These are phyloP conservation scores for Spongospora subterranea DNA, from an alignment of 208 protist species.

Conservation along the genomic window DNA sequence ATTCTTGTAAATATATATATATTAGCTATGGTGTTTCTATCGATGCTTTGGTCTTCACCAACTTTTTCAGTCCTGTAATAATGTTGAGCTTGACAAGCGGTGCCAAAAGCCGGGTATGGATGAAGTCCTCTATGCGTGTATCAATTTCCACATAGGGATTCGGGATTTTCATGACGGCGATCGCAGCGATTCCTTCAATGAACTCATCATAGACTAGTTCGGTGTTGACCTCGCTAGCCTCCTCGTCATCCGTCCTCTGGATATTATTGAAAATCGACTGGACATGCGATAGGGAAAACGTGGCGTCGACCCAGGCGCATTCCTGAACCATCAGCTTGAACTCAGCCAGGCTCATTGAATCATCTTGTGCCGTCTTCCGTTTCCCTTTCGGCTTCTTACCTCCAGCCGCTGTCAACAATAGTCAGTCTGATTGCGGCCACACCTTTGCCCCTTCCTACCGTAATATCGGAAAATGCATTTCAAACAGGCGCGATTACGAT, in stretches of 20 bases:
- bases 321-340: conserved; percentile 45
- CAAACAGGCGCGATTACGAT: conserved; percentile 44
- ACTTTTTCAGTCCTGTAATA: conserved; percentile 38
- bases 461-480: conserved; percentile 51
- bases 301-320: conserved; percentile 51
- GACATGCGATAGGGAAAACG: conserved; percentile 48
- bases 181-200: conserved; percentile 19
- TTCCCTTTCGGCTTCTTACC: conserved; percentile 46
- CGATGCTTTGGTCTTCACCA: conserved; percentile 13
- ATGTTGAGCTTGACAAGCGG: conserved; percentile 27
- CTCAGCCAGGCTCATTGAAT: conserved; percentile 20
- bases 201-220: conserved; percentile 58
- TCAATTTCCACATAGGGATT: conserved; percentile 48
- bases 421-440: not conserved
- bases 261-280: conserved; percentile 44
- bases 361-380: not conserved
- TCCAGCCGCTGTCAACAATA: not conserved
- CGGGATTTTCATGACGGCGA: conserved; percentile 55
- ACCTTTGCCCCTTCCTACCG: not conserved
- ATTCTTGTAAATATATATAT: too few species aligned
- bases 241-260: conserved; percentile 20
- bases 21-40: too few species aligned
- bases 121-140: conserved; percentile 42
- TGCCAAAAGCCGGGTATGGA: conserved; percentile 20
- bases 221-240: conserved; percentile 9